Conservation (phyloP, 2,329 filamentous ascomycete species). For the Diatrype stigma region DNA sequence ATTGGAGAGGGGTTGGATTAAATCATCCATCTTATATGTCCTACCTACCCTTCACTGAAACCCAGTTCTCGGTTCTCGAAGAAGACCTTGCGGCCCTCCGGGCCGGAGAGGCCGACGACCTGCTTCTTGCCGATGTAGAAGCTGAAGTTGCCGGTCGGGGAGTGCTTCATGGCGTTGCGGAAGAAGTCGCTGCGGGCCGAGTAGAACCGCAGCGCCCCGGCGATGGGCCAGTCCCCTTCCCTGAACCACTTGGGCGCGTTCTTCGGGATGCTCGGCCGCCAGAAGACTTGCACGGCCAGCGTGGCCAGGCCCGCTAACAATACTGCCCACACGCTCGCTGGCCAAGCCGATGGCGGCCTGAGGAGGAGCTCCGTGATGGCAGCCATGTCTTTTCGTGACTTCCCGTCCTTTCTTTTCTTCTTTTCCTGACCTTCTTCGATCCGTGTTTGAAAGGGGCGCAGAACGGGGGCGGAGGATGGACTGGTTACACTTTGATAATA, state of each 20-base stretch:
- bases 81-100: slow-evolving; percentile 38
- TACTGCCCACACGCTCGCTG: slow-evolving; percentile 16
- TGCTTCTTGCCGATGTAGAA: slow-evolving; percentile 44
- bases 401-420: neutral
- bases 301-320: slow-evolving; percentile 14
- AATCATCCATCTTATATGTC: no score
- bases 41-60: slow-evolving; percentile 37
- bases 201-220: slow-evolving; percentile 41
- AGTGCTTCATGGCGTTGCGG: slow-evolving; percentile 23
- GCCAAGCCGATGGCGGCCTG: slow-evolving; percentile 13
- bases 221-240: slow-evolving; percentile 30
- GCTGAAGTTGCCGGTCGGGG: slow-evolving; percentile 42
- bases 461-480: no score
- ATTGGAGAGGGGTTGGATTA: no score
- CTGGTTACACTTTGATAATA: no score
- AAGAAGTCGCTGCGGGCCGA: slow-evolving; percentile 39
- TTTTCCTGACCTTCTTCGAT: no score
- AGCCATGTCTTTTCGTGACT: neutral
- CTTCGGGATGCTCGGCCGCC: slow-evolving; percentile 18
- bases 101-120: slow-evolving; percentile 40
- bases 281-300: slow-evolving; percentile 14
- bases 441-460: no score
- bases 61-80: slow-evolving; percentile 41
- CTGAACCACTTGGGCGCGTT: slow-evolving; percentile 23
- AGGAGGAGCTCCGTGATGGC: neutral